Evolutionary conservation across 2,329 filamentous ascomycete species (phyloP), one percentile per base, ranked within the genome.

Genomic region (Aspergillus awamori): DNA sequence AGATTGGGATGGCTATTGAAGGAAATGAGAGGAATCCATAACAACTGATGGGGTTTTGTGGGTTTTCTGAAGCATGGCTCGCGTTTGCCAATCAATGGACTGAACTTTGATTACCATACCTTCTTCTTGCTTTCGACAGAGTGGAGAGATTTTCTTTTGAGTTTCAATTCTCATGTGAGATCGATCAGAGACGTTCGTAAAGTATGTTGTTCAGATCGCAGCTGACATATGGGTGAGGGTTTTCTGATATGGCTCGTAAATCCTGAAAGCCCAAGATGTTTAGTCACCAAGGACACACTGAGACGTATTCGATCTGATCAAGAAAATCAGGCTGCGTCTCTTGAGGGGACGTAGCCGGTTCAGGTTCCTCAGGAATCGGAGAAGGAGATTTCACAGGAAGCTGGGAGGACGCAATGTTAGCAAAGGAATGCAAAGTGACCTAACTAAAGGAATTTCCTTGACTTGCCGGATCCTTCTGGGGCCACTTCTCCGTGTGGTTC

Each of bases 401-500:
- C 53, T 56, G 22, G 1, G 15, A 26, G 3, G 24, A n/a, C 11
- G 10, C 4, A 20, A 6, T 28, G 22, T 55, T 55, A 55, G 53
- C 24, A 45, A 13, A 45, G 53, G 20, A 2, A 17, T 22, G 10
- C 22, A n/a, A 30, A 13, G 5, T 33, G 39, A 56, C 10, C 33
- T 36, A 36, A 2, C 20, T 2, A 36, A 15, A 36, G 11, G 11
- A 13, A 36, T 13, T 36, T 13, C 11, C 5, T 7, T 6, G 4
- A 24, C 53, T 56, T 56, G n/a, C 53, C 53, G 53, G 24, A 33
- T 56, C 53, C 10, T 45, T 56, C 17, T 43, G 53, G 13, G 53
- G 28, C 53, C 53, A 56, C n/a, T 22, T 28, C 2, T 56, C 17
- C 8, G n/a, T 41, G 26, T 33, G 45, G 10, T n/a, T 24, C 8